Evolutionary conservation across 495 filamentous ascomycete genomes (phyloP), one percentile per base, ranked within the genome.

Genomic region (Aspergillus affinis): DNA sequence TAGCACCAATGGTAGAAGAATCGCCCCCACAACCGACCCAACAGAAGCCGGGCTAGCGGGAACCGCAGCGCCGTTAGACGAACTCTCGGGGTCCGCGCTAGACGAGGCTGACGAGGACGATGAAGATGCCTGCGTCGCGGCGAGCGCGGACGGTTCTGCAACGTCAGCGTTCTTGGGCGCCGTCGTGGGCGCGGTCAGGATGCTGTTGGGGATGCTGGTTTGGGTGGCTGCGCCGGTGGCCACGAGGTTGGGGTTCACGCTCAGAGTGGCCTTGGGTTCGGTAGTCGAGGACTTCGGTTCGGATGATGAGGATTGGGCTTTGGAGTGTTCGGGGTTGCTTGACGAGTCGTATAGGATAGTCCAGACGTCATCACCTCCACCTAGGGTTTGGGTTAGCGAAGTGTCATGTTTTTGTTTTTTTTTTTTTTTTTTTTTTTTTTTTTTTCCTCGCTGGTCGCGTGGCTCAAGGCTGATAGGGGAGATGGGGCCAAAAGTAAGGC

Each of bases 291-390:
- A 41, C 36, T 41, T 41, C 10, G 36, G 13, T 41, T 41, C 36
- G 13, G 13, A 20, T 19, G 47, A 49, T 21, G 47, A 49, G 4
- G 36, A 41, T 41, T 41, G 10, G 63, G 18, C 59, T 61, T 29
- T 56, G 61, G 44, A 41, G 36, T 49, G 48, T 21, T 49, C 48
- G 48, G 48, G 48, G 48, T 49, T 1, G 36, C 8, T 41, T 13
- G 36, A 41, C 3, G 48, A 49, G 23, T 26, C 48, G 48, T 7
- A 9, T 20, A 49, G 8, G 18, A 79, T 59, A 2, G 61, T 72
- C 63, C 65, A 80, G 56, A 66, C 51, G 29, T 63, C 53, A 12
- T 58, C 10, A 32, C 76, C 75, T 47, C 77, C 77, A 54, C 77
- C 77, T 80, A 44, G 29, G 8, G 30, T 45, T 41, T 8, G 13